Evolutionary conservation across 2,329 filamentous ascomycete genomes (phyloP), one percentile per base, ranked within the genome.

Genomic region (Rhexocercosporidium sp.): DNA sequence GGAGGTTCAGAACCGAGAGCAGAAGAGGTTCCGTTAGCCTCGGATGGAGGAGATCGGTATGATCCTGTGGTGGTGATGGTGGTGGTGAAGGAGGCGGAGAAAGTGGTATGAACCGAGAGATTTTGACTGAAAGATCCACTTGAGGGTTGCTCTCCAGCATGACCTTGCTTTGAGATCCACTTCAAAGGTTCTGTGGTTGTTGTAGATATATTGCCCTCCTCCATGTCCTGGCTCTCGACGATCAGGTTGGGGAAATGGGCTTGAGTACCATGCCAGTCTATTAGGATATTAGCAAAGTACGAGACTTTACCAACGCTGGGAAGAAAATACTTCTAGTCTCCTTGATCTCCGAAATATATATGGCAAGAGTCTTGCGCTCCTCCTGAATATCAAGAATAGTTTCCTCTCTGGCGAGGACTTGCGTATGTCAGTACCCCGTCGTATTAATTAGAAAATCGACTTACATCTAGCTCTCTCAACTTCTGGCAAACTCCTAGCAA

Each of bases 211-310:
- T 14, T 4, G 8, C 31, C 54, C 6, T 25, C 3, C n/a, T 57
- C 31, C 54, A 41, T 18, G 8, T 3, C n/a, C 12, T 14, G 12
- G 18, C 12, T 25, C 0, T 25, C 31, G 16, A 39, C 4, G 0
- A 57, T 16, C 20, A 57, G 34, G 31, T 57, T 57, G 9, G 54
- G 54, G 12, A 57, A 57, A 37, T 57, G 54, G 11, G n/a, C 12
- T 25, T 16, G n/a, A 25, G 18, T 34, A 3, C 54, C 54, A 22
- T 25, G 41, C 54, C 54, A 57, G 5, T 39, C 54, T 57, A 11
- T 14, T 3, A 9, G 25, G 2, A 20, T 14, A 22, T 57, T 7
- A 57, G 54, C 9, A 9, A 11, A 16, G 12, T 1, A 18, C 9
- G 4, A 27, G 2, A 3, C 9, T 16, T 14, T 2, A 25, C 18